Conservation (phyloP, 805 yeast species). For the Metschnikowia shivogae region DNA sequence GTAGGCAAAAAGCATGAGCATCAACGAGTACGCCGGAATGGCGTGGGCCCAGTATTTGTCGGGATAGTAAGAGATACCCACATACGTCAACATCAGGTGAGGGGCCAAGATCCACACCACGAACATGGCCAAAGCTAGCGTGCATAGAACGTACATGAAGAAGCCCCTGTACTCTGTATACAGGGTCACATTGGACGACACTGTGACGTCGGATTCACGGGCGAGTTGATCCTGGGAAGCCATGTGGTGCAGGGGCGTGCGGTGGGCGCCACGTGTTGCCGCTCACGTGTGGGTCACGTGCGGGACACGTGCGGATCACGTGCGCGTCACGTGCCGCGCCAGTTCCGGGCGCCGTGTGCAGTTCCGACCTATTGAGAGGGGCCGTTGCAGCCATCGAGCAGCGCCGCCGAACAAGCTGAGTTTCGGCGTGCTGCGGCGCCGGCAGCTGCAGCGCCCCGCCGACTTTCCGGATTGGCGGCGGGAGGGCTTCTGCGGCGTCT, state of each 20-base stretch:
- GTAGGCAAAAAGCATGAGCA: conserved; percentile 70
- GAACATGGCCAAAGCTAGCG: conserved; percentile 51
- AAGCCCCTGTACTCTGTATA: conserved; percentile 85
- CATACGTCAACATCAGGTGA: conserved; percentile 42
- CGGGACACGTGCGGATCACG: no score
- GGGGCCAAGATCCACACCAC: conserved; percentile 77
- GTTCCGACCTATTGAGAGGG: not conserved
- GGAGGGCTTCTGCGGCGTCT: no score
- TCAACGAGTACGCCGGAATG: conserved; percentile 64
- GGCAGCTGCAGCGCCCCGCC: no score
- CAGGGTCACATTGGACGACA: conserved; percentile 46
- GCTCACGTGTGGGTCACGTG: no score
- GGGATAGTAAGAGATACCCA: conserved; percentile 71
- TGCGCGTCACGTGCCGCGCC: no score
- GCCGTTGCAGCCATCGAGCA: no score
- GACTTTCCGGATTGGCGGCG: no score
- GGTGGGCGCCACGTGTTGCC: no score
- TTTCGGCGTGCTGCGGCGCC: no score
- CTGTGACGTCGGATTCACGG: conserved; percentile 61
- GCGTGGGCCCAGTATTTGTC: conserved; percentile 90
- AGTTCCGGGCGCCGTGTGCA: not conserved
- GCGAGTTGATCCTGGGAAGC: conserved; percentile 47
- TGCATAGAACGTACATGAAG: conserved; percentile 68
- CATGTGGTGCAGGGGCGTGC: no score
- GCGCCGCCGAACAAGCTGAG: no score